Evolutionary conservation across 768 basidiomycete species (phyloP), one percentile per base, ranked within the genome.

Genomic region (Myochromella boudieri): DNA sequence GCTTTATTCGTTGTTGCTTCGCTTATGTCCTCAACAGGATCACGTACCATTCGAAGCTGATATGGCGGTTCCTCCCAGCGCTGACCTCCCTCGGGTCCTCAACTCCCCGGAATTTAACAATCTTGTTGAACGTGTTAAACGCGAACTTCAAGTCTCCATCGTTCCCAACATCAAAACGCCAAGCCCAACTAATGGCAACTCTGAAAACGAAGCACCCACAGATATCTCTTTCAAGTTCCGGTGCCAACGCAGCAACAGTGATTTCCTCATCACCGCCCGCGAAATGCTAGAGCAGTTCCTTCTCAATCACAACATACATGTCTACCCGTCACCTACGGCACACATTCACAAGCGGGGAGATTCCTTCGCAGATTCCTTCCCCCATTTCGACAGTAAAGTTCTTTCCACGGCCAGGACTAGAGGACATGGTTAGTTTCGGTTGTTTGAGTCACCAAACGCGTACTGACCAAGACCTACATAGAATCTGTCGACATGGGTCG

Each of bases 11-110:
- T 12, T 3, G 9, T 42, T 54, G 33, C 25, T 37, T 31, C 18
- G 32, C 53, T 56, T 33, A 52, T 33, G 3, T 38, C 44, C 12
- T 10, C 22, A 22, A 59, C 15, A 95, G 93, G 93, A 97, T 61
- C 92, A 95, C 59, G 91, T 97, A 49, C 94, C 93, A 3, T 95
- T 95, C 60, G 94, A 97, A 65, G 94, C 93, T 11, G 92, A 95
- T 56, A 88, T 95, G 81, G 82, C 85, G 32, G 84, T 97, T 18
- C 94, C 94, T 4, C 86, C 89, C 8, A 86, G 82, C 55, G 67
- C 80, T 10, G 94, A 97, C 46, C 74, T 98, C 26, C 78, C 86
- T 11, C 76, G 81, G 25, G 71, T 97, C 32, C 84, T 84, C 57
- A 67, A 79, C 24, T 85, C 89, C 2, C 67, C 84, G n/a, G 94